Conservation (phyloP, 805 yeast species). For the Candida odintsovae region DNA sequence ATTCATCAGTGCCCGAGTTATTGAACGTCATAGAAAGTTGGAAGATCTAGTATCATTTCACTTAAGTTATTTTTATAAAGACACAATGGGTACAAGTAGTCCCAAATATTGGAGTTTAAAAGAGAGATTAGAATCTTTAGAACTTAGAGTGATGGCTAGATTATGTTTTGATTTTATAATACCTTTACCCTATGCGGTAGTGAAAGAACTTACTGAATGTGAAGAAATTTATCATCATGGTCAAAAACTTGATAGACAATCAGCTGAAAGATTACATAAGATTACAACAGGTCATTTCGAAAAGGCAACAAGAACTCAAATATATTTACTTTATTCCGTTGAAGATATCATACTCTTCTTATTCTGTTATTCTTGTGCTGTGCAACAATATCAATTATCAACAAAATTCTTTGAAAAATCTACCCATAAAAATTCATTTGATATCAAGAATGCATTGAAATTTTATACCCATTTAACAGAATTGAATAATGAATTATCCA, state of each 20-base stretch:
- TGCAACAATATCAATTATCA: conserved; percentile 7
- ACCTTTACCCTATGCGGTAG: conserved; percentile 10
- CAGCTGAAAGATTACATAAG: background rate
- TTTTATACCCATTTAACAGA: conserved; percentile 2
- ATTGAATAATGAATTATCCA: background rate
- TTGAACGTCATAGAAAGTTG: conserved; percentile 13
- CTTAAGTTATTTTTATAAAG: background rate
- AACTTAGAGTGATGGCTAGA: conserved; percentile 17
- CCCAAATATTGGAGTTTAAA: conserved; percentile 9
- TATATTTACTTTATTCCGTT: conserved; percentile 11
- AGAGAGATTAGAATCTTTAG: conserved; percentile 14
- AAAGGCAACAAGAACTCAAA: conserved; percentile 8
- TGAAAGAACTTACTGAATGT: background rate
- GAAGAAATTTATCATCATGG: background rate
- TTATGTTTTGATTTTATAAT: conserved; percentile 21
- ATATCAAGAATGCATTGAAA: background rate
- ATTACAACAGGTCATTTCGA: conserved; percentile 1
- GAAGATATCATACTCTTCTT: conserved; percentile 7
- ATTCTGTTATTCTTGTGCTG: conserved; percentile 3
- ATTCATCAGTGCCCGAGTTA: conserved; percentile 17
- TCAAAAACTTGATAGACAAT: background rate
- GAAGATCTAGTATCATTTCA: conserved; percentile 4
- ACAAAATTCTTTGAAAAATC: conserved; percentile 9
- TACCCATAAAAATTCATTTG: background rate
- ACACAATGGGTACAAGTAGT: background rate